Conservation (phyloP, 208 protist species). For the Wallacemonas collosoma region DNA sequence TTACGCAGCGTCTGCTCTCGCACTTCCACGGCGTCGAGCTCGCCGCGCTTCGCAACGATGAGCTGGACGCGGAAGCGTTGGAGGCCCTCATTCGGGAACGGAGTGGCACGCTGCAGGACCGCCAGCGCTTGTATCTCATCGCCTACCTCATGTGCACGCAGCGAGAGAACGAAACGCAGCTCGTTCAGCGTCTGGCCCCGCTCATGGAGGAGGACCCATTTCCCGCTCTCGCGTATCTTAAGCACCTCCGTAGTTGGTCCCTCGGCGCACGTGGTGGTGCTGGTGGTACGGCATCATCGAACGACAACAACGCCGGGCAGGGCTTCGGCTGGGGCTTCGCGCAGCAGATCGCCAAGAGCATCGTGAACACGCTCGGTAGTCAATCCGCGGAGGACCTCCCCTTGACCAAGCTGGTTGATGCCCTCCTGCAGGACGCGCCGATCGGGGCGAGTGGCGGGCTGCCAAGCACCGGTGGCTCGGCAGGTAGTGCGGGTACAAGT, state of each 20-base stretch:
- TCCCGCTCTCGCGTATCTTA: constrained; percentile 74
- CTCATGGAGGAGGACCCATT: constrained; percentile 35
- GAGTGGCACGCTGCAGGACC: constrained; percentile 59
- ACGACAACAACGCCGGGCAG: constrained; percentile 18
- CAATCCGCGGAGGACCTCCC: constrained; percentile 72
- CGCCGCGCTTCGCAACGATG: constrained; percentile 62
- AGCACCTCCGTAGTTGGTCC: constrained; percentile 82
- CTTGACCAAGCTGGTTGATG: constrained; percentile 85
- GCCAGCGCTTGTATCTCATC: constrained; percentile 82
- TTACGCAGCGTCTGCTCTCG: constrained; percentile 71
- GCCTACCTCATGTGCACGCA: constrained; percentile 72
- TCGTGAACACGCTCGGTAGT: constrained; percentile 66
- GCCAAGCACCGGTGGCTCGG: too few relatives aligned
- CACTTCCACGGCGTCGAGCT: constrained; percentile 87
- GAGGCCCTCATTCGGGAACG: constrained; percentile 48
- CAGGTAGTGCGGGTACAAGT: constrained; percentile 21
- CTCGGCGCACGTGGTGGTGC: constrained; percentile 20
- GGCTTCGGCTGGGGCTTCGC: constrained; percentile 86
- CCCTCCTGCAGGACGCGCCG: constrained; percentile 73
- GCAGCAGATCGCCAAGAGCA: constrained; percentile 85
- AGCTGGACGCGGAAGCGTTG: constrained; percentile 77
- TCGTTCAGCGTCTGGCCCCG: constrained; percentile 34
- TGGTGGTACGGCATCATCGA: constrained; percentile 12
- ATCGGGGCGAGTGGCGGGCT: constrained; percentile 11
- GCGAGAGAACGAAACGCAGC: constrained; percentile 41